These are phyloP conservation scores for Alopecurus myosuroides DNA, from an alignment of 176 grass and related monocot species.

Conservation along the genomic window DNA sequence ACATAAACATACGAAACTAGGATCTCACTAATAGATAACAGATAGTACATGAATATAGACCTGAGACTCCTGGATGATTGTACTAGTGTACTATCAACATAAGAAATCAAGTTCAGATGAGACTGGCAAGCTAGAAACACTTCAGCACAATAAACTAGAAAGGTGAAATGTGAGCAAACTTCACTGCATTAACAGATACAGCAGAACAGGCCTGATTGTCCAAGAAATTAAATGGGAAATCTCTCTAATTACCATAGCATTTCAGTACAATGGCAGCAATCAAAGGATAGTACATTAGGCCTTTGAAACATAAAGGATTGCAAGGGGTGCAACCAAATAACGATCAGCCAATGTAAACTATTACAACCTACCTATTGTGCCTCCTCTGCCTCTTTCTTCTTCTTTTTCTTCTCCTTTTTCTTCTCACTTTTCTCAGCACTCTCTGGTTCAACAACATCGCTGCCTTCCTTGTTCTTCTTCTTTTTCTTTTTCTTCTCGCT, in stretches of 20 bases:
- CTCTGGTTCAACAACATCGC: conserved; percentile 12
- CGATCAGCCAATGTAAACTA: not conserved
- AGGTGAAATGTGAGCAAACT: not conserved
- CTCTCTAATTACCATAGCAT: not conserved
- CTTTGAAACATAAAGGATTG: not conserved
- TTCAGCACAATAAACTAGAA: not conserved
- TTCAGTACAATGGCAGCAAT: conserved; percentile 27
- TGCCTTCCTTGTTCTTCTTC: conserved; percentile 65
- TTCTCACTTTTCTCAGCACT: conserved; percentile 53
- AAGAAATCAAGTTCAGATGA: not conserved
- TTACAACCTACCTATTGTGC: conserved; percentile 1
- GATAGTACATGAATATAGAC: not conserved
- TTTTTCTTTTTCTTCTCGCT: conserved; percentile 77
- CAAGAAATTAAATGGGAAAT: conserved; percentile 15
- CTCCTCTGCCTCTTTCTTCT: conserved; percentile 59
- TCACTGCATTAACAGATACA: conserved; percentile 25
- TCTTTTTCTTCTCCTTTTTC: conserved; percentile 87
- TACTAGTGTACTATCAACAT: not conserved
- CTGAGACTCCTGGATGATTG: not conserved
- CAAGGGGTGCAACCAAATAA: not conserved
- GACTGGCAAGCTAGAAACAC: not conserved
- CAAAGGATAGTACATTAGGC: conserved; percentile 25
- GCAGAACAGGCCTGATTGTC: conserved; percentile 9
- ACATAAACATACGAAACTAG: not conserved
- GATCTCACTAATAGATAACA: not conserved